phyloP scores from a whole-genome alignment of 2,329 filamentous ascomycete species.

The Dactylellina sp. region DNA sequence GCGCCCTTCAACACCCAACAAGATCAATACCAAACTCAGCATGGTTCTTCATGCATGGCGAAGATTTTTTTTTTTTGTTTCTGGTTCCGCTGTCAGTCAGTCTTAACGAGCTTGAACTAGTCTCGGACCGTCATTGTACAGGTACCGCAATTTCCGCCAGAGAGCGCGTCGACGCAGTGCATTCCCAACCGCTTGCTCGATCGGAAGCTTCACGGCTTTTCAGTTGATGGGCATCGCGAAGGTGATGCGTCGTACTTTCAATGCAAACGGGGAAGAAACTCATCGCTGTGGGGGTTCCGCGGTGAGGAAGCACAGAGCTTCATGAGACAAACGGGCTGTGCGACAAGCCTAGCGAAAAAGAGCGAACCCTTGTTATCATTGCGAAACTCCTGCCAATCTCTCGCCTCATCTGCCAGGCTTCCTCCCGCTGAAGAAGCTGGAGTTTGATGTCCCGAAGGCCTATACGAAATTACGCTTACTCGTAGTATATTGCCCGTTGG shows the following conservation, averaged over 20 bases:
- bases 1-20: slow-evolving; percentile 14
- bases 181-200: not conserved
- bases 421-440: slow-evolving; percentile 24
- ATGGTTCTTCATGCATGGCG: slow-evolving; percentile 45
- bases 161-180: slow-evolving; percentile 3
- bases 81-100: slow-evolving; percentile 5
- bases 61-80: slow-evolving; percentile 40
- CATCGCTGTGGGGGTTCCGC: slow-evolving; percentile 30
- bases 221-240: not conserved
- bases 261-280: slow-evolving; percentile 28
- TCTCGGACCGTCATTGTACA: not conserved
- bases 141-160: slow-evolving; percentile 13
- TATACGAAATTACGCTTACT: slow-evolving; percentile 7
- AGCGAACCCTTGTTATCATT: slow-evolving; percentile 33
- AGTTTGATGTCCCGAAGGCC: slow-evolving; percentile 27
- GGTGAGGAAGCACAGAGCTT: slow-evolving; percentile 10
- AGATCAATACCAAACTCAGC: slow-evolving; percentile 45
- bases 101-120: not conserved
- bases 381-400: slow-evolving; percentile 48
- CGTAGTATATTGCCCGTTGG: not conserved
- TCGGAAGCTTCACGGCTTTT: not conserved
- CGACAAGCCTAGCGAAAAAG: slow-evolving; percentile 33
- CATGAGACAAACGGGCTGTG: slow-evolving; percentile 34
- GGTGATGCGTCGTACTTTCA: slow-evolving; percentile 1
- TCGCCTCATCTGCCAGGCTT: slow-evolving; percentile 16